Conservation (phyloP, 768 basidiomycete genomes). For the Podaxis mareebaensis region DNA sequence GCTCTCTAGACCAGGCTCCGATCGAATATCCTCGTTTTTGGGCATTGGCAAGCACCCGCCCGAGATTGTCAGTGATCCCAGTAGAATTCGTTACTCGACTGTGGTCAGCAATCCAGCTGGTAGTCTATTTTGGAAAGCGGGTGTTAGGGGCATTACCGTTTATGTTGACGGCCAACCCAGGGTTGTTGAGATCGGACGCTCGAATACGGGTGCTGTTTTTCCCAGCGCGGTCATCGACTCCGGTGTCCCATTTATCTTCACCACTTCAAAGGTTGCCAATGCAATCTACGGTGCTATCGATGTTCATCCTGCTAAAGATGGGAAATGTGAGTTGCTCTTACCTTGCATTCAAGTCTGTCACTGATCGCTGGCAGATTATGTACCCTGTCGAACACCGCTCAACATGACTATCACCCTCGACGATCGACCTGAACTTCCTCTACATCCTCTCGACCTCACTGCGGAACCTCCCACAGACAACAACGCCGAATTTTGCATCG, state of each 20-base stretch:
- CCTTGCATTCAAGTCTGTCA: constrained; percentile 3
- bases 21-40: constrained; percentile 54
- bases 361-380: constrained; percentile 53
- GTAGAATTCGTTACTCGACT: constrained; percentile 47
- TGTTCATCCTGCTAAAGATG: constrained; percentile 56
- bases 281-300: constrained; percentile 78
- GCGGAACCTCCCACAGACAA: constrained; percentile 44
- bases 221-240: constrained; percentile 76
- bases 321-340: constrained; percentile 52
- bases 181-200: constrained; percentile 41
- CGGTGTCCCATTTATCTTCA: constrained; percentile 67
- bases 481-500: constrained; percentile 52
- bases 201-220: constrained; percentile 39
- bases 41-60: constrained; percentile 72
- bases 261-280: constrained; percentile 62
- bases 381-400: constrained; percentile 69
- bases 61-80: constrained; percentile 51
- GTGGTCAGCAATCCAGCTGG: constrained; percentile 44
- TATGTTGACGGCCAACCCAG: constrained; percentile 48
- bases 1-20: constrained; percentile 67
- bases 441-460: constrained; percentile 80
- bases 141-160: constrained; percentile 58
- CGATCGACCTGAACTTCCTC: constrained; percentile 50
- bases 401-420: constrained; percentile 71
- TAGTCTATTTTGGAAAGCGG: constrained; percentile 62